Base-by-base conservation (phyloP, 2,329 filamentous ascomycete genomes). In the Zymoseptoria pseudotritici region DNA sequence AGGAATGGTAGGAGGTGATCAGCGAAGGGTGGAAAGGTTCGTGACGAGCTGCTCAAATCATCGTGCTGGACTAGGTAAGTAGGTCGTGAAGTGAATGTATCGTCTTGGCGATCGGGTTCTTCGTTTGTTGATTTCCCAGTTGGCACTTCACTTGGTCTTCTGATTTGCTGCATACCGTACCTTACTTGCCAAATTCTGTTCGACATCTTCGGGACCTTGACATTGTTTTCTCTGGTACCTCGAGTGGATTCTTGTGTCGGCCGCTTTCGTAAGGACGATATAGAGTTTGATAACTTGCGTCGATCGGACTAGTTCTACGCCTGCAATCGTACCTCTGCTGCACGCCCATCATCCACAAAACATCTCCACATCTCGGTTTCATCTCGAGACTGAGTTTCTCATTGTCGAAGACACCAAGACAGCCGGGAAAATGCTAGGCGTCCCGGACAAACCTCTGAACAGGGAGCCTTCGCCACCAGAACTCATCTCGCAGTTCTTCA, bases 401-500 rank as follows among this genome's bases (percentile, higher is more conserved):
- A 17, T 42, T 11, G 9, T 29, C 26, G 8, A 9, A 5, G 26
- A 29, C 36, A 46, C 7, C 36, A 46, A 46, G 36, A 2, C 17
- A 13, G 36, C 36, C 36, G 10, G 7, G 17, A n/a, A 46, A 2
- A 46, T 46, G 36, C 11, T 17, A 46, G 36, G 13, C 5, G 36
- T 46, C 17, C 36, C 36, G 17, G 36, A 46, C 36, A 9, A 79
- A 55, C 79, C 79, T 54, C 71, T 81, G 52, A 81, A 81, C 63
- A 73, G 78, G 55, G 79, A 81, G 67, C 79, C 79, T 3, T 72
- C 76, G 29, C 61, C 78, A 13, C 67, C 75, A 57, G 71, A 77
- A 50, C 70, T 82, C 36, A 71, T 81, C 22, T 72, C 74, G 29
- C 77, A 76, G 54, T 85, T 83, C 69, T 75, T 85, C 53, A 80